These are phyloP conservation scores for Aspergillus fumigatus DNA, from an alignment of 2,329 filamentous ascomycete species.

Conservation along the genomic window DNA sequence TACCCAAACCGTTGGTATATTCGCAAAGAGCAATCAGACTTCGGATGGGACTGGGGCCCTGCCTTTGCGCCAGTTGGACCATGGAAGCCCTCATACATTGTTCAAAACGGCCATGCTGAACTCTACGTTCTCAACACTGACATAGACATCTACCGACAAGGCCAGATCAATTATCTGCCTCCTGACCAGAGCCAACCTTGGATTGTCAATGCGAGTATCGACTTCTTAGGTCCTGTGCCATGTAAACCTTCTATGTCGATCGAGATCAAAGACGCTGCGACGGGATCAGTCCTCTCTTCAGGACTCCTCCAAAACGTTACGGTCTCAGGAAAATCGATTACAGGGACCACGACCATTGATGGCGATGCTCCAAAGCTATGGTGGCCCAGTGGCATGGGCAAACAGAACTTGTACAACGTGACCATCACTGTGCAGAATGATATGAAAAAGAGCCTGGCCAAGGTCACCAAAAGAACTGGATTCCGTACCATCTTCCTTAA, in stretches of 20 bases:
- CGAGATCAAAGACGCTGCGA: slow-evolving; percentile 41
- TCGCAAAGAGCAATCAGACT: slow-evolving; percentile 59
- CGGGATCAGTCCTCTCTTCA: slow-evolving; percentile 37
- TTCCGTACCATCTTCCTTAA: slow-evolving; percentile 62
- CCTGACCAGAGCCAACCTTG: slow-evolving; percentile 55
- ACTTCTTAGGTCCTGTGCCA: slow-evolving; percentile 50
- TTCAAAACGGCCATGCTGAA: slow-evolving; percentile 45
- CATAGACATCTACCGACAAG: slow-evolving; percentile 56
- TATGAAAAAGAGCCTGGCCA: slow-evolving; percentile 36
- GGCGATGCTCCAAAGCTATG: slow-evolving; percentile 49
- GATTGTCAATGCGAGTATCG: slow-evolving; percentile 59
- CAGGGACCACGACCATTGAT: slow-evolving; percentile 45
- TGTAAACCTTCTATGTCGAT: slow-evolving; percentile 43
- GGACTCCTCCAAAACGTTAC: slow-evolving; percentile 40
- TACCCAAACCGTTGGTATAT: slow-evolving; percentile 54
- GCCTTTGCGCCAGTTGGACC: slow-evolving; percentile 60
- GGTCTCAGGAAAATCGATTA: slow-evolving; percentile 43
- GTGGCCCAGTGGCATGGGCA: slow-evolving; percentile 57
- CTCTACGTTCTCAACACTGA: slow-evolving; percentile 50
- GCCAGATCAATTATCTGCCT: slow-evolving; percentile 55
- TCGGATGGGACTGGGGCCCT: slow-evolving; percentile 63
- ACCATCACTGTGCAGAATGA: slow-evolving; percentile 45
- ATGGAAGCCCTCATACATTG: slow-evolving; percentile 56
- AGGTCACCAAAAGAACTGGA: slow-evolving; percentile 52
- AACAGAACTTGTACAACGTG: slow-evolving; percentile 55